Evolutionary conservation across 2,329 filamentous ascomycete species (phyloP).

Genomic region (Dactylellina drechsleri): DNA sequence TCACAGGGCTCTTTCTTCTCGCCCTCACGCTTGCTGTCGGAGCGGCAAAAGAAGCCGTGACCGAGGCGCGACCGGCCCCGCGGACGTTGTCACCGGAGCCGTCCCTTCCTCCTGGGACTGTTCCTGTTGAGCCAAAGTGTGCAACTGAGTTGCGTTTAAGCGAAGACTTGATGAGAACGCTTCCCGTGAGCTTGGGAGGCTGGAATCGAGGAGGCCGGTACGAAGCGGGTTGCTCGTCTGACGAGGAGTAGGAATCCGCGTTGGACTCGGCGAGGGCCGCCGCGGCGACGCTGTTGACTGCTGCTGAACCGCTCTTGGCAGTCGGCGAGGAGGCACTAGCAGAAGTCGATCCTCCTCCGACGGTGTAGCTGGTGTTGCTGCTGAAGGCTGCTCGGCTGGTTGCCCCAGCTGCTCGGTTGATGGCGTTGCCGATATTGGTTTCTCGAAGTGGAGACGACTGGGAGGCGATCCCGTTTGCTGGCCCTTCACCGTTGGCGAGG

Average conservation of each 20-base stretch:
- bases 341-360: constrained; percentile 24
- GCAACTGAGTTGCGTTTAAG: constrained; percentile 53
- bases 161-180: constrained; percentile 52
- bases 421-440: constrained; percentile 50
- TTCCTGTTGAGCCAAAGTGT: constrained; percentile 31
- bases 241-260: constrained; percentile 55
- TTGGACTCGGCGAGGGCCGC: constrained; percentile 52
- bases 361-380: constrained; percentile 20
- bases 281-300: constrained; percentile 22
- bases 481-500: constrained; percentile 17
- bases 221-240: constrained; percentile 53
- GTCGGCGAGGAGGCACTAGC: constrained; percentile 51
- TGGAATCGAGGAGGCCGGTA: constrained; percentile 53
- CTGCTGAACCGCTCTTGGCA: constrained; percentile 37
- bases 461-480: constrained; percentile 15
- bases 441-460: constrained; percentile 48
- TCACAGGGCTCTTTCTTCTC: constrained; percentile 62
- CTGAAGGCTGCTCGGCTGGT: constrained; percentile 26
- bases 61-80: constrained; percentile 37
- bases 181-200: constrained; percentile 50
- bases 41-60: constrained; percentile 55
- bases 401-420: constrained; percentile 40
- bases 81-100: constrained; percentile 12
- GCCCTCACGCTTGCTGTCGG: constrained; percentile 57
- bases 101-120: constrained; percentile 7